Base-by-base conservation (phyloP, 148 eudicot species). In the Selenicereus undatus region DNA sequence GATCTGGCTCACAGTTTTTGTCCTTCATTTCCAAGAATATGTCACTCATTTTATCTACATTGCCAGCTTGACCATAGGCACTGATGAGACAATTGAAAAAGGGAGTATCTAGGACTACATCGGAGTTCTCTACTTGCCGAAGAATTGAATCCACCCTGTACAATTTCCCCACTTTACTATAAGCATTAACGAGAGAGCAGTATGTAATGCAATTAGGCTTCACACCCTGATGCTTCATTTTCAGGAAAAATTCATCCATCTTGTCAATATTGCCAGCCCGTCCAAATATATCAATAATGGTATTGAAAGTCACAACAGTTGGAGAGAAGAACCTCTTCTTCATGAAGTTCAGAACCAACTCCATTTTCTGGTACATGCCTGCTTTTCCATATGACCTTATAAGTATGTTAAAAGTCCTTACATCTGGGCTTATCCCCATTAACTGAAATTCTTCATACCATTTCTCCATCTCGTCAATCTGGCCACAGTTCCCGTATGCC, bases 191-290 rank as follows among this genome's bases (percentile, higher is more conserved):
- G 73, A 93, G 95, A 70, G 91, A 86, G 80, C 94, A 91, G 76
- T 93, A 95, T 45, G 98, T 93, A 54, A 93, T 70, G 48, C 93
- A 76, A 80, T 89, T 95, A 24, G 98, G 98, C 84, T 93, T 95
- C 81, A 90, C 81, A 65, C 98, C 98, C 76, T 86, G 89, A 88
- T 93, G 97, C 88, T 95, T 95, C 98, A 95, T 93, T 81, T 89
- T 90, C 85, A 89, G 71, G 88, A 95, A 95, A 72, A 88, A 72
- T 30, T 89, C 89, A 65, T 90, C 93, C 97, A 93, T 92, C 80
- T 85, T 88, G 43, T 87, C 84, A 20, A 93, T 82, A 77, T 84
- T 79, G 65, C 91, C 93, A 76, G 88, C 91, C 66, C 81, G 90
- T 66, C 94, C 97, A 83, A 79, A 92, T 17, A 88, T 79, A 69